These are phyloP conservation scores for Escallonia rubra DNA, from an alignment of 129 eudicot genomes.

Conservation along the genomic window DNA sequence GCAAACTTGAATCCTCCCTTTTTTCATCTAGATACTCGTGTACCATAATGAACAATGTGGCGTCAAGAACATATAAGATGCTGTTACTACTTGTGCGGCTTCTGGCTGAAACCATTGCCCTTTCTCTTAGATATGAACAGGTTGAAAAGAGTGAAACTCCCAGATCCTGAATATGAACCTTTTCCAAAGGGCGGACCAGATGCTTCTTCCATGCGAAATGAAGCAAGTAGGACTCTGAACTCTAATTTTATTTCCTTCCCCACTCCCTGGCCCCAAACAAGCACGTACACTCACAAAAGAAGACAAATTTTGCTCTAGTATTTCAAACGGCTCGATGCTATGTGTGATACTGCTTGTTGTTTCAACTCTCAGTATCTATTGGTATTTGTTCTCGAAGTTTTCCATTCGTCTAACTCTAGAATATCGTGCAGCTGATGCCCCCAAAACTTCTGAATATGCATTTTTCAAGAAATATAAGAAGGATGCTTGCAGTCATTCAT, in stretches of 20 bases:
- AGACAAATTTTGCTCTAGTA: not conserved
- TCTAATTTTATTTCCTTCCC: constrained; percentile 1
- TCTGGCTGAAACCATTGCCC: not conserved
- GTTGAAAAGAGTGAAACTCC: constrained; percentile 27
- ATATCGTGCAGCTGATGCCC: constrained; percentile 32
- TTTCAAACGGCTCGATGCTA: too few relatives aligned
- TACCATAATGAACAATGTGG: not conserved
- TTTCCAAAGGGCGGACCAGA: not conserved
- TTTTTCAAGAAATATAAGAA: constrained; percentile 45
- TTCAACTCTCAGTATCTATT: not conserved
- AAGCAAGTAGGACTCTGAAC: constrained; percentile 9
- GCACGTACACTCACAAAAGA: not conserved
- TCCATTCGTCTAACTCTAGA: not conserved
- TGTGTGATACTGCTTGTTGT: not conserved
- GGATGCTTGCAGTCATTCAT: constrained; percentile 6
- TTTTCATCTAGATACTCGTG: not conserved
- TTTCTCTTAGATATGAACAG: constrained; percentile 23
- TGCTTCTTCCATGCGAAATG: constrained; percentile 6
- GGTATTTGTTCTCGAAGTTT: not conserved
- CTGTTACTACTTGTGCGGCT: not conserved
- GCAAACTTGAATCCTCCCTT: not conserved
- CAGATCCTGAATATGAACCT: constrained; percentile 7
- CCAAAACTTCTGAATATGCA: constrained; percentile 62
- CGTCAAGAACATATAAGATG: not conserved
- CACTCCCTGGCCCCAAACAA: not conserved